Evolutionary conservation across 805 yeast species (phyloP), one percentile per base, ranked within the genome.

Genomic region (Isabelozyma heimii): DNA sequence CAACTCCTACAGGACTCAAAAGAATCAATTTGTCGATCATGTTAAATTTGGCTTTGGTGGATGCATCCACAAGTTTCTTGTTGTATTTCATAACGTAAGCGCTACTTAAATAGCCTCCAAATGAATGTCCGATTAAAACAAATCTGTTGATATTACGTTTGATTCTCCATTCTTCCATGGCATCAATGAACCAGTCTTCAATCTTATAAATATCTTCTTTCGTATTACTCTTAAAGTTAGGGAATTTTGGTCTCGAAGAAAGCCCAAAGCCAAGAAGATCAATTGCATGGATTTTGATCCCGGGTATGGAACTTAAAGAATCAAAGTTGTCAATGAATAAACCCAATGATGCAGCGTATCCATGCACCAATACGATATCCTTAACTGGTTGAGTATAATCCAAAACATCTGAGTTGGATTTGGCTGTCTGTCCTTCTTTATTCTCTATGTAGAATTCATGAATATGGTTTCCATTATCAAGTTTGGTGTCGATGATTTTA

Each of bases 301-400:
- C 84, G 1, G 82, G 81, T 8, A 85, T 68, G 5, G 70, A 57
- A 7, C 75, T 67, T 28, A 79, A 63, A 27, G 48, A 57, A 42
- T 78, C 80, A 54, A 89, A 81, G 60, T 89, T 92, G 52, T 85
- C 81, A 59, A 85, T 80, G 57, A 83, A 92, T 47, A 90, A 83
- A 24, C 95, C 92, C 12, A 91, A 79, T 1, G 96, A 89, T 0
- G 98, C 96, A 1, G 96, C 97, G 61, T 90, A 91, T 0, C 99
- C 99, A 66, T 92, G 99, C 4, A 94, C 69, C 52, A 92, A 66
- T 2, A 94, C 89, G 20, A 91, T 65, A 65, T 84, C 88, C 47
- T 65, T 68, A 24, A 59, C 65, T 5, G 52, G 43, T 46, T 45
- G 20, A 9, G 40, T 8, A 8, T 12, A 37, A 15, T 40, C 42